Evolutionary conservation across 495 filamentous ascomycete genomes (phyloP).

Genomic region (Xylaria palmicola): DNA sequence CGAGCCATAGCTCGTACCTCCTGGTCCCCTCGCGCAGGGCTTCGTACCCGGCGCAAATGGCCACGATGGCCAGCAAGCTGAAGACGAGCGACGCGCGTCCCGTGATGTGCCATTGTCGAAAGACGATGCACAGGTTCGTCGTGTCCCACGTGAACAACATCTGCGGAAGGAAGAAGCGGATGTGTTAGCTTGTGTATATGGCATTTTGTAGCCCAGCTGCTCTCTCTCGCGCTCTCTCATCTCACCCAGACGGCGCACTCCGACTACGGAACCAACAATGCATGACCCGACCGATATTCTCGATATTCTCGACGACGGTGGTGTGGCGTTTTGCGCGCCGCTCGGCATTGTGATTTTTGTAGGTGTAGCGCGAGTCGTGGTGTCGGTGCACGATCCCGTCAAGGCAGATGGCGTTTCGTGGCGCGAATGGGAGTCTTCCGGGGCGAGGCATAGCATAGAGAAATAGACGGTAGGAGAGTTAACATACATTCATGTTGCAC

Average conservation of each 20-base stretch:
- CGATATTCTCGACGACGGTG: neutral
- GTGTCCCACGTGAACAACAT: slow-evolving; percentile 98
- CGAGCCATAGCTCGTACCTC: slow-evolving; percentile 66
- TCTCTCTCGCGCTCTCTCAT: neutral
- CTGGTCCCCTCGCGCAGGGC: slow-evolving; percentile 72
- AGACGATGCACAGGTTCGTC: slow-evolving; percentile 89
- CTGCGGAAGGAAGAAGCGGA: slow-evolving; percentile 43
- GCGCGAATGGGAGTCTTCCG: neutral
- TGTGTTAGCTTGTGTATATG: neutral
- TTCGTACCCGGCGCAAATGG: slow-evolving; percentile 88
- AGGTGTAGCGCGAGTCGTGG: neutral
- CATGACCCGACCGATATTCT: no score
- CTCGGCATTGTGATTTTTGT: no score
- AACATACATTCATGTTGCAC: slow-evolving; percentile 83
- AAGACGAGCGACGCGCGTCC: slow-evolving; percentile 69
- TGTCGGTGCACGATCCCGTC: neutral
- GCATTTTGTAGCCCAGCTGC: neutral
- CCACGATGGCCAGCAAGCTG: slow-evolving; percentile 78
- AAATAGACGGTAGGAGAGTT: neutral
- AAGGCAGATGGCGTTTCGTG: neutral
- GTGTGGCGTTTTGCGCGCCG: neutral
- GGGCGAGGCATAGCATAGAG: slow-evolving; percentile 1
- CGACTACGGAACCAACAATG: no score
- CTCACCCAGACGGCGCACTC: no score
- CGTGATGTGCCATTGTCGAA: slow-evolving; percentile 82